phyloP scores from a whole-genome alignment of 2,329 filamentous ascomycete genomes.

The Escovopsis sp. region DNA sequence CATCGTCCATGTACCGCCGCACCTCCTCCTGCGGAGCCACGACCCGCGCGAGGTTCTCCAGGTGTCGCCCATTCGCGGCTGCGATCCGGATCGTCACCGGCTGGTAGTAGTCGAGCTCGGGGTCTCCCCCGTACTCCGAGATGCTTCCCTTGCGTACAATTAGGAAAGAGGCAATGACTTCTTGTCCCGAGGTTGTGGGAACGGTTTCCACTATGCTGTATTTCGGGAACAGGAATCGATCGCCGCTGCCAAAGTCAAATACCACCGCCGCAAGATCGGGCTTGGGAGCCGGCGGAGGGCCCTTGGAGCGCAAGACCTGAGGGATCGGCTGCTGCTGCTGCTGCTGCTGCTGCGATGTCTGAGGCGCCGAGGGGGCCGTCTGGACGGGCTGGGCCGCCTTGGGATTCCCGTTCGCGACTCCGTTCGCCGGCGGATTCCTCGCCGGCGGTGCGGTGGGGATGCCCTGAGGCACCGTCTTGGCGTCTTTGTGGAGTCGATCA shows the following conservation, averaged over 20 bases:
- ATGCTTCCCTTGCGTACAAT: constrained; percentile 58
- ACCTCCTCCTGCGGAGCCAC: constrained; percentile 51
- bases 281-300: constrained; percentile 36
- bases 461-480: constrained; percentile 20
- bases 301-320: constrained; percentile 46
- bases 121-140: constrained; percentile 50
- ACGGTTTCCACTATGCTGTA: constrained; percentile 62
- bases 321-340: constrained; percentile 19
- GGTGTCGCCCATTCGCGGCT: constrained; percentile 36
- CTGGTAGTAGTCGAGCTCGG: constrained; percentile 57
- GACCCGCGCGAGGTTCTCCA: constrained; percentile 46
- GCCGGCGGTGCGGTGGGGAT: constrained; percentile 13
- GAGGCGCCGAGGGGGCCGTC: background rate
- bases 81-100: constrained; percentile 52
- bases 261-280: constrained; percentile 52
- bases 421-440: constrained; percentile 16
- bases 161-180: constrained; percentile 61
- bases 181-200: constrained; percentile 32
- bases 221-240: constrained; percentile 66
- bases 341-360: background rate
- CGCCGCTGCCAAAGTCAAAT: constrained; percentile 58
- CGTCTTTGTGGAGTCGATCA: constrained; percentile 31
- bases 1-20: constrained; percentile 51
- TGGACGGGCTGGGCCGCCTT: constrained; percentile 8
- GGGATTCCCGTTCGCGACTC: constrained; percentile 17